Conservation (phyloP, 2,329 filamentous ascomycete genomes). For the Penicillium sp. region DNA sequence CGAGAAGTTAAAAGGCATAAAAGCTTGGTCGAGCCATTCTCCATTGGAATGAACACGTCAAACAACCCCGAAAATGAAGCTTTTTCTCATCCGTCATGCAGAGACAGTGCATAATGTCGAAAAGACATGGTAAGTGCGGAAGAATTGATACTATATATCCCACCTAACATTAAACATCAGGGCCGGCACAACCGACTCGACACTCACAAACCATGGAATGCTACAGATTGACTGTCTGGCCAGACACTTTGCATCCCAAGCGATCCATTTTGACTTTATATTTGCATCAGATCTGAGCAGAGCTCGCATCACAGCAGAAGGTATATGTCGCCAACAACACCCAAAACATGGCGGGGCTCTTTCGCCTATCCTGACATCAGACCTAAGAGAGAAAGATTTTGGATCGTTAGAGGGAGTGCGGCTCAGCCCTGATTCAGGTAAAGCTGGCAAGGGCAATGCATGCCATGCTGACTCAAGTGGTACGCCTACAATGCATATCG, state of each 20-base stretch:
- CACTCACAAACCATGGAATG: conserved; percentile 73
- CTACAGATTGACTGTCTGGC: conserved; percentile 72
- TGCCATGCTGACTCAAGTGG: background rate
- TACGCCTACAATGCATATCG: conserved; percentile 41
- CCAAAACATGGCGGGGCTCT: background rate
- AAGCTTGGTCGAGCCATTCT: background rate
- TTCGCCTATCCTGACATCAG: conserved; percentile 14
- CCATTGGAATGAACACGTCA: background rate
- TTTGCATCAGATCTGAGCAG: conserved; percentile 75
- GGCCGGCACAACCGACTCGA: conserved; percentile 74
- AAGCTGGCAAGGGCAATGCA: conserved; percentile 1
- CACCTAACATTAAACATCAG: conserved; percentile 37
- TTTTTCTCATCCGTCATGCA: conserved; percentile 79
- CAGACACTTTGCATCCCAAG: conserved; percentile 58
- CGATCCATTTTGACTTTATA: conserved; percentile 62
- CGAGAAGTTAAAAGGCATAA: background rate
- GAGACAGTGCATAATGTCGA: conserved; percentile 89
- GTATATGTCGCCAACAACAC: conserved; percentile 20
- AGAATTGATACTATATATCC: background rate
- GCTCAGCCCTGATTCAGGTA: conserved; percentile 19
- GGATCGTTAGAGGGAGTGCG: conserved; percentile 37
- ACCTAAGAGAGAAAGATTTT: conserved; percentile 40
- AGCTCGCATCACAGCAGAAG: conserved; percentile 51
- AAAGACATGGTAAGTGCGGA: conserved; percentile 59
- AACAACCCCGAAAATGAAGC: conserved; percentile 45